These are phyloP conservation scores for Grosmannia huntii DNA, from an alignment of 2,329 filamentous ascomycete genomes.

Conservation along the genomic window DNA sequence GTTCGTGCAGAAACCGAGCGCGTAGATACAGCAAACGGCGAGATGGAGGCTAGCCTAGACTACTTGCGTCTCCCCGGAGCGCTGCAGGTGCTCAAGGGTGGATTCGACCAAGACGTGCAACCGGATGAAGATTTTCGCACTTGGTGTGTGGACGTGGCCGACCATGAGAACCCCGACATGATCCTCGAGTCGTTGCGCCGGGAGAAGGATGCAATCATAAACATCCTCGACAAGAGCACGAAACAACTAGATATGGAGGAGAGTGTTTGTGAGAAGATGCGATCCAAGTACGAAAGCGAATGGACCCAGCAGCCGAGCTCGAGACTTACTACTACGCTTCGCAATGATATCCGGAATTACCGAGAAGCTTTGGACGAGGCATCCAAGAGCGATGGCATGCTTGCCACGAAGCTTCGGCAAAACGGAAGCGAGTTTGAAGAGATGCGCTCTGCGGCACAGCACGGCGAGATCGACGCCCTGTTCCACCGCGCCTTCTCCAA, in stretches of 20 bases:
- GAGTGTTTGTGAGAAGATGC: slow-evolving; percentile 97
- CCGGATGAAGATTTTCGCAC: slow-evolving; percentile 84
- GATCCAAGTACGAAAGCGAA: slow-evolving; percentile 86
- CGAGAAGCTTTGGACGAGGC: slow-evolving; percentile 83
- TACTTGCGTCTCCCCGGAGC: slow-evolving; percentile 84
- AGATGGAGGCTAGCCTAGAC: slow-evolving; percentile 91
- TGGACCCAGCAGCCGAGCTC: slow-evolving; percentile 97
- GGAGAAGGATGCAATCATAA: slow-evolving; percentile 64
- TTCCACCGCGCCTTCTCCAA: slow-evolving; percentile 82
- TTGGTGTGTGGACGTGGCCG: slow-evolving; percentile 89
- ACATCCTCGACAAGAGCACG: slow-evolving; percentile 62
- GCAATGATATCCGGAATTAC: slow-evolving; percentile 79
- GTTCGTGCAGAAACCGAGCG: slow-evolving; percentile 87
- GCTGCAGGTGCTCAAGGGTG: slow-evolving; percentile 82
- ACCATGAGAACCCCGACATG: slow-evolving; percentile 64
- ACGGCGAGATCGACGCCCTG: slow-evolving; percentile 73
- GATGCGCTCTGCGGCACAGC: slow-evolving; percentile 81
- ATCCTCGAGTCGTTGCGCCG: slow-evolving; percentile 69
- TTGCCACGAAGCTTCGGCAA: slow-evolving; percentile 72
- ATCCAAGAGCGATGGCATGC: slow-evolving; percentile 68
- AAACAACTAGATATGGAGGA: slow-evolving; percentile 95
- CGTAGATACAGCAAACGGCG: slow-evolving; percentile 82
- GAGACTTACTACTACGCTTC: slow-evolving; percentile 72
- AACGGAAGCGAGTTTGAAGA: slow-evolving; percentile 86
- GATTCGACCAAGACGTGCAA: slow-evolving; percentile 75